Conservation (phyloP, 2,329 filamentous ascomycete genomes). For the Geoglossum cookeanum region DNA sequence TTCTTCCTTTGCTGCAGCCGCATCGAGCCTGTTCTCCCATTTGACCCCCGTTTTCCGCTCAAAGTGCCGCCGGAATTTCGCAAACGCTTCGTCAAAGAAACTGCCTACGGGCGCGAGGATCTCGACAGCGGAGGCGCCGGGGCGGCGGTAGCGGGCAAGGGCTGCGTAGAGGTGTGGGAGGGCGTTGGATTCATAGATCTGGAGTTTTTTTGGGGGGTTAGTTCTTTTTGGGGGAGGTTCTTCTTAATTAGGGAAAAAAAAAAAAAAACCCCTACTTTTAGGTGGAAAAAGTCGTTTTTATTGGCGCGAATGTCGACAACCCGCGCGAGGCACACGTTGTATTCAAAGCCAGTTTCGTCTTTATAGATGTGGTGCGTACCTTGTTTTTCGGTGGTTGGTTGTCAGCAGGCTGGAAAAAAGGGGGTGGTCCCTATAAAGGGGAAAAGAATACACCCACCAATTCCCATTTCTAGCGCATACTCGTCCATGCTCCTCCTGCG, state of each 20-base stretch:
- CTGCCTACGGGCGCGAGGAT: slow-evolving; percentile 21
- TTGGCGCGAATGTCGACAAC: slow-evolving; percentile 25
- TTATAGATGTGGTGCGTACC: slow-evolving; percentile 45
- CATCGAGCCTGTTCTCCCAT: slow-evolving; percentile 37
- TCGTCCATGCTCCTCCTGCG: background rate
- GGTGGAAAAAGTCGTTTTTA: slow-evolving; percentile 36
- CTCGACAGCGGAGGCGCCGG: slow-evolving; percentile 16
- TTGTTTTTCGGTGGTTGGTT: slow-evolving; percentile 14
- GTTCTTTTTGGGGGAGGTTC: slow-evolving; percentile 11
- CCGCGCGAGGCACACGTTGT: slow-evolving; percentile 42
- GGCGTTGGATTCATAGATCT: slow-evolving; percentile 50
- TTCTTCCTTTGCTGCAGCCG: background rate
- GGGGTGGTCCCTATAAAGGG: background rate
- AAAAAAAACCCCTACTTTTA: slow-evolving; percentile 31
- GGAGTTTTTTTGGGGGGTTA: slow-evolving; percentile 11
- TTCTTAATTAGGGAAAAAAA: slow-evolving; percentile 1
- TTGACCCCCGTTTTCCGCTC: slow-evolving; percentile 33
- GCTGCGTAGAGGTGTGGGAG: slow-evolving; percentile 42
- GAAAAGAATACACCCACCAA: background rate
- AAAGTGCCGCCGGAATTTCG: slow-evolving; percentile 38
- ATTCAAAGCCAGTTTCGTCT: slow-evolving; percentile 42
- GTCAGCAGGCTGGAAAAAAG: background rate
- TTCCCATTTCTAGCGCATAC: background rate
- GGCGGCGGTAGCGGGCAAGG: slow-evolving; percentile 28
- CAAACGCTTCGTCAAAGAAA: slow-evolving; percentile 26